Base-by-base conservation (phyloP, 805 yeast species). In the Ogataea zsoltii region DNA sequence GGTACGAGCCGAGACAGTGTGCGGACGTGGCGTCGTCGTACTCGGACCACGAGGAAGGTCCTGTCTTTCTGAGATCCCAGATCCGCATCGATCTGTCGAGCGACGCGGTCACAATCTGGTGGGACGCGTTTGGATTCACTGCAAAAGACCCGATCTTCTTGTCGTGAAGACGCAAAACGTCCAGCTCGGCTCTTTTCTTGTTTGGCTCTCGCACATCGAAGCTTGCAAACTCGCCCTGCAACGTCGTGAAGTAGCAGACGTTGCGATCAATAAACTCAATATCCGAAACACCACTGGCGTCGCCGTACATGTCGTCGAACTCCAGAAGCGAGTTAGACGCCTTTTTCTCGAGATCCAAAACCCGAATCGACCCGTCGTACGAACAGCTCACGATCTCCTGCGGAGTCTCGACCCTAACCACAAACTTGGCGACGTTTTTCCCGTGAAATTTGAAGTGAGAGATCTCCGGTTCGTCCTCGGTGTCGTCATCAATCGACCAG, bases 131-230 rank as follows among this genome's bases (percentile, higher is more conserved):
- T 1, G 98, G 98, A 56, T 89, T 89, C 14, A 88, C 76, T 1
- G 84, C 61, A 64, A 94, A 88, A 1, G 95, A 89, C 0, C 98
- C 98, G 45, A 94, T 91, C 61, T 94, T 94, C 61, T 92, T 91
- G 58, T 88, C 95, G 46, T 91, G 88, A 13, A 91, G 63, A 51
- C 95, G 72, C 35, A 75, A 69, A n/a, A 82, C 66, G 14, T 40
- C 46, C 29, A 58, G 45, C 14, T 71, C 65, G n/a, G 43, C 29
- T 18, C 55, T 43, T 18, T 41, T 43, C 23, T 38, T 36, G 39
- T 40, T 26, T 3, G 51, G 48, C 16, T 45, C 47, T 51, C 99
- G 71, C 11, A 81, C 43, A 62, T 92, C 98, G 49, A 83, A 74
- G n/a, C 71, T 74, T 16, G 87, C 81, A 62, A 92, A 85, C 46